phyloP scores from a whole-genome alignment of 2,329 filamentous ascomycete genomes.

The Fusarium bulbicola region DNA sequence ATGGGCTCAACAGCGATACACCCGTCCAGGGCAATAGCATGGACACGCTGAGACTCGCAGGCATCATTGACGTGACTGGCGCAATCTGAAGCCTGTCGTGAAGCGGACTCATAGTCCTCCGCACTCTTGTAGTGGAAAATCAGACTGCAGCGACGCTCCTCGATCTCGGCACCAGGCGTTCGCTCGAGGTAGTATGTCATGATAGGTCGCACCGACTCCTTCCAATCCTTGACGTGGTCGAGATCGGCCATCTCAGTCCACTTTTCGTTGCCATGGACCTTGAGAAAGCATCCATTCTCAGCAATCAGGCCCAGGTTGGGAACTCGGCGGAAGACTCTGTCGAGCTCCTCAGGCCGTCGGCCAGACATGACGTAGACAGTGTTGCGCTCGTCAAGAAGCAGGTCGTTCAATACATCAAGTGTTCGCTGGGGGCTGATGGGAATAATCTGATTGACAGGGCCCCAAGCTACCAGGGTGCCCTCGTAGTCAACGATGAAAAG shows the following conservation, averaged over 20 bases:
- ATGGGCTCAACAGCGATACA: constrained; percentile 85
- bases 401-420: constrained; percentile 81
- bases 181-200: constrained; percentile 90
- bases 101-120: constrained; percentile 78
- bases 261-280: constrained; percentile 70
- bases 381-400: constrained; percentile 82
- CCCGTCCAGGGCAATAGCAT: constrained; percentile 82
- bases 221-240: constrained; percentile 78
- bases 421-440: constrained; percentile 85
- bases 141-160: constrained; percentile 90
- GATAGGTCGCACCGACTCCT: constrained; percentile 82
- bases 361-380: constrained; percentile 95
- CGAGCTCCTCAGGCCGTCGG: constrained; percentile 85
- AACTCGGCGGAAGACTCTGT: constrained; percentile 84
- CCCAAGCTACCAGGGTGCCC: constrained; percentile 89
- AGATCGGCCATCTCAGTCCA: constrained; percentile 85
- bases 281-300: constrained; percentile 93
- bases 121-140: constrained; percentile 90
- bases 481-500: constrained; percentile 95
- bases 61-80: constrained; percentile 96
- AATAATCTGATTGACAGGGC: constrained; percentile 84
- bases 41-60: constrained; percentile 83
- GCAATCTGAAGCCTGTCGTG: constrained; percentile 85
- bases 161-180: constrained; percentile 86
- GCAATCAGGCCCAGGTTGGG: constrained; percentile 89